Conservation (phyloP, 352 stramenopile genomes). For the Phytopythium montanum region DNA sequence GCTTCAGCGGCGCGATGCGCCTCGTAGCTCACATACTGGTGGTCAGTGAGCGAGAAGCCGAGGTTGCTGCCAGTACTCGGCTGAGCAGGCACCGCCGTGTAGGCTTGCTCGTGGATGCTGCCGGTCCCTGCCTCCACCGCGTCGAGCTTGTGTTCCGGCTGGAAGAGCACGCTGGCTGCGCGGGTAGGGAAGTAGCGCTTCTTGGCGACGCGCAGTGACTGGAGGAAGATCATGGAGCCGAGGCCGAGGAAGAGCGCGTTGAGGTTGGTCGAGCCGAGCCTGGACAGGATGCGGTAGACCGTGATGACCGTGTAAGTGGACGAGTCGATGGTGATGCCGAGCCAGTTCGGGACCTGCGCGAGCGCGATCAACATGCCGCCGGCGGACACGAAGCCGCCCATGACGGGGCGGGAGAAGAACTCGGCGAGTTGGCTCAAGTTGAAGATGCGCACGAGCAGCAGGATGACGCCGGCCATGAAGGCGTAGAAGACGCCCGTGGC, state of each 20-base stretch:
- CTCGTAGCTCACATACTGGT: conserved; percentile 40
- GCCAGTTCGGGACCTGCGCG: conserved; percentile 83
- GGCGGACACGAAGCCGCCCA: conserved; percentile 88
- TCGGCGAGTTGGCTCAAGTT: conserved; percentile 83
- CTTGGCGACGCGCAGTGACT: conserved; percentile 36
- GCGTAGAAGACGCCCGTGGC: conserved; percentile 40
- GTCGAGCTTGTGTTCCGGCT: conserved; percentile 6
- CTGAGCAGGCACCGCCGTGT: conserved; percentile 4
- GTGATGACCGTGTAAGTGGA: conserved; percentile 46
- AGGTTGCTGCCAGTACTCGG: conserved; percentile 20
- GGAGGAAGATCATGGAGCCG: conserved; percentile 50
- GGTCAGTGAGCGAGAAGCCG: conserved; percentile 36
- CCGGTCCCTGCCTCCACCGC: neutral
- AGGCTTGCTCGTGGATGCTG: neutral
- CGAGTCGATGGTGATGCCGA: conserved; percentile 59
- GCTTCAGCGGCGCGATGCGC: conserved; percentile 7
- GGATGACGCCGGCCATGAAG: conserved; percentile 76
- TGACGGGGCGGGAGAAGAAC: conserved; percentile 87
- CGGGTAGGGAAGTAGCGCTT: conserved; percentile 28
- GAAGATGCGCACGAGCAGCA: conserved; percentile 74
- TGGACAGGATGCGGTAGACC: conserved; percentile 47
- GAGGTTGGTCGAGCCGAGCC: conserved; percentile 59
- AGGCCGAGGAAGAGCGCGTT: conserved; percentile 66
- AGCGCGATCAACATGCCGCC: conserved; percentile 88
- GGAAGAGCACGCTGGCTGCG: conserved; percentile 29